phyloP scores from a whole-genome alignment of 1,139 yeast species.

The Suhomyces wounanorum region DNA sequence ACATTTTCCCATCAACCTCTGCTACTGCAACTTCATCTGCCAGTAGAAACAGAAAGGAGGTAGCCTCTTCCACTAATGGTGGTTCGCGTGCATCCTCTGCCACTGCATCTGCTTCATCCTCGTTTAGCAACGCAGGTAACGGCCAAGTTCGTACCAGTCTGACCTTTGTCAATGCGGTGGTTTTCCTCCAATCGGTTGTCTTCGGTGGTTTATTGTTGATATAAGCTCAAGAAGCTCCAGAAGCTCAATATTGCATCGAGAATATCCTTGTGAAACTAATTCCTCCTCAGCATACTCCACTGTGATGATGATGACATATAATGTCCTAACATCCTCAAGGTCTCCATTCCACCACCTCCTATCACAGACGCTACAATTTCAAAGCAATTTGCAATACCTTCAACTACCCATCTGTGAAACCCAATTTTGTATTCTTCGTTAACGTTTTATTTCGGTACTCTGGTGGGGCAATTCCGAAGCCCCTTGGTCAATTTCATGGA shows the following conservation, averaged over 20 bases:
- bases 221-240: neutral
- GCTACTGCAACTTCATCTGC: constrained; percentile 13
- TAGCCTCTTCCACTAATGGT: constrained; percentile 10
- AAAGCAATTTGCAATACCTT: neutral
- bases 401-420: neutral
- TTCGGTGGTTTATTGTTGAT: constrained; percentile 26
- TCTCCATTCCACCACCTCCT: neutral
- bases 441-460: constrained; percentile 1
- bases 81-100: constrained; percentile 11
- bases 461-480: neutral
- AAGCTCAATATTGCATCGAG: neutral
- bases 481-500: neutral
- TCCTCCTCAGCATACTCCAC: neutral
- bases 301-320: neutral
- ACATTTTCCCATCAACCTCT: constrained; percentile 33
- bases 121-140: constrained; percentile 16
- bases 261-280: neutral
- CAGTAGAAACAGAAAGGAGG: constrained; percentile 13
- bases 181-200: constrained; percentile 22
- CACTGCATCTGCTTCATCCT: constrained; percentile 13
- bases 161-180: constrained; percentile 18
- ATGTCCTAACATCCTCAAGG: neutral
- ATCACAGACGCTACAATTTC: neutral
- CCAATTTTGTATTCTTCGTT: neutral
- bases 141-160: constrained; percentile 12